Conservation (phyloP, 345 rosid species). For the Viola odorata region DNA sequence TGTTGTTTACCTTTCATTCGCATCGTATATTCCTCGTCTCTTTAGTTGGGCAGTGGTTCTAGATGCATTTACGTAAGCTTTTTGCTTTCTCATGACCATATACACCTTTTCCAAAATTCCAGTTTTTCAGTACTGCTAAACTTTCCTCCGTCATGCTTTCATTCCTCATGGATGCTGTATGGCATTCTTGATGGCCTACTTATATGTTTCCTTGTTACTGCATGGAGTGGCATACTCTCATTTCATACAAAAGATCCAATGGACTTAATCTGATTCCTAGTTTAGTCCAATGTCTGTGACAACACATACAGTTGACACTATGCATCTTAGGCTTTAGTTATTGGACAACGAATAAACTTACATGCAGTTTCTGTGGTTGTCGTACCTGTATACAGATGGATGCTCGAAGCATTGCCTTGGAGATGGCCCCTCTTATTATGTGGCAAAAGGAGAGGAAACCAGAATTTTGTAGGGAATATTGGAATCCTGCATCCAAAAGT, state of each 20-base stretch:
- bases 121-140: background rate
- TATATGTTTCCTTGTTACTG: background rate
- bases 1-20: too few relatives aligned
- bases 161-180: background rate
- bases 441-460: conserved; percentile 70
- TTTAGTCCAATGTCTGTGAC: too few relatives aligned
- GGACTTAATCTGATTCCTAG: too few relatives aligned
- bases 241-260: too few relatives aligned
- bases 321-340: too few relatives aligned
- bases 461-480: conserved; percentile 59
- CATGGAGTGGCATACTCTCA: background rate
- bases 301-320: too few relatives aligned
- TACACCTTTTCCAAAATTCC: too few relatives aligned
- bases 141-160: background rate
- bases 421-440: conserved; percentile 83
- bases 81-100: too few relatives aligned
- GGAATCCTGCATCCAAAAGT: conserved; percentile 53
- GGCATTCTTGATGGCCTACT: background rate
- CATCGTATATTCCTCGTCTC: too few relatives aligned
- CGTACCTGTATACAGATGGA: conserved; percentile 59
- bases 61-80: too few relatives aligned
- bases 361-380: conserved; percentile 1
- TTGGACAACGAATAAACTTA: too few relatives aligned
- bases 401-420: conserved; percentile 78
- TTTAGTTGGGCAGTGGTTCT: too few relatives aligned